Percentiles rank a stretch among this genome's conserved stretches.
phyloP scores from a whole-genome alignment of 306 rosid species.

The Castanea mollissima region DNA sequence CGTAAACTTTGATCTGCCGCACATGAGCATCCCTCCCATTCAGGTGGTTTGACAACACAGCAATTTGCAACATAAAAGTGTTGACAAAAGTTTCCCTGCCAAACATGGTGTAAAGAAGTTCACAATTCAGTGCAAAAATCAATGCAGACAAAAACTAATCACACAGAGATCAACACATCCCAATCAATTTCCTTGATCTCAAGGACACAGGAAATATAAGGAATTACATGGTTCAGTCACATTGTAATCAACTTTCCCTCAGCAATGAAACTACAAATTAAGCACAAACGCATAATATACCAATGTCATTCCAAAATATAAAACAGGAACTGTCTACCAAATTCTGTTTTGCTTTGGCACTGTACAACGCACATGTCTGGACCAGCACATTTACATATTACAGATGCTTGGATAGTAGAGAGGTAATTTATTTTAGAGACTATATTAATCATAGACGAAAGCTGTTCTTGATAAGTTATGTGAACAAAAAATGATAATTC shows the following conservation, averaged over 20 bases:
- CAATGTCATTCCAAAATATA: neutral
- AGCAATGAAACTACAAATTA: conserved; percentile 4
- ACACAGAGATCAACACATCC: neutral
- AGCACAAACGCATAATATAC: neutral
- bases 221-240: neutral
- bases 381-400: neutral
- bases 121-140: neutral
- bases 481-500: neutral
- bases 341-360: neutral
- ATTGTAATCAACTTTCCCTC: conserved; percentile 1
- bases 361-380: neutral
- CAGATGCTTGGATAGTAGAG: neutral
- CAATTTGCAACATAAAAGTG: conserved; percentile 92
- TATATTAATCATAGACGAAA: neutral
- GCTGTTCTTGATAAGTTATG: neutral
- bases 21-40: conserved; percentile 96
- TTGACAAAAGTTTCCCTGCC: conserved; percentile 89
- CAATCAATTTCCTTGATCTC: neutral
- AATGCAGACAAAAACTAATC: neutral
- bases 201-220: neutral
- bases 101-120: neutral
- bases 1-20: conserved; percentile 95
- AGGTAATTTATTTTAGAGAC: neutral
- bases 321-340: neutral
- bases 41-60: conserved; percentile 84